Percentiles rank a stretch among this genome's conserved stretches.
Conservation (phyloP, 768 basidiomycete genomes). For the Kwoniella sp. region DNA sequence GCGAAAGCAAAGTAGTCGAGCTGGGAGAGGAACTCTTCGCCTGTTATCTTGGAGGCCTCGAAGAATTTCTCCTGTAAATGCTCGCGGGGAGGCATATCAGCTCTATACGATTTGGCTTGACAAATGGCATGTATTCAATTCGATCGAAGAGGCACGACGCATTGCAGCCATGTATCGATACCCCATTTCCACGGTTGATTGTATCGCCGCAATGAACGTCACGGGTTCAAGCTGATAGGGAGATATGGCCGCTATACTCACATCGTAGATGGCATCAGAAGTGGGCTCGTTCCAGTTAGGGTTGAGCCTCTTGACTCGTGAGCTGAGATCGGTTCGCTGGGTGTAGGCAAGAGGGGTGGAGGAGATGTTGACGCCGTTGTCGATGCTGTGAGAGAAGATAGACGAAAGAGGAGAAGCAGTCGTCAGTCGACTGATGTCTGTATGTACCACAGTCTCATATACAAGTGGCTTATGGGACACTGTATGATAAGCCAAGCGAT, state of each 20-base stretch:
- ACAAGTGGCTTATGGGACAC: too few relatives aligned
- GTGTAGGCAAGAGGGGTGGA: constrained; percentile 67
- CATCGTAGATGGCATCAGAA: constrained; percentile 72
- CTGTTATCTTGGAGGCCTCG: constrained; percentile 78
- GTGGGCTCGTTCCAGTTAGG: constrained; percentile 85
- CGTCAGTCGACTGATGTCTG: too few relatives aligned
- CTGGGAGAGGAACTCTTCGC: constrained; percentile 77
- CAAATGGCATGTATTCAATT: neutral
- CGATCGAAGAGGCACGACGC: too few relatives aligned
- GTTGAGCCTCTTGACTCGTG: constrained; percentile 80
- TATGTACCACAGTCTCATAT: too few relatives aligned
- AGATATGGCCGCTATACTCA: constrained; percentile 57
- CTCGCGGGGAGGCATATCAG: too few relatives aligned
- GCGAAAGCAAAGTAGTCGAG: constrained; percentile 81
- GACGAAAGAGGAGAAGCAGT: neutral
- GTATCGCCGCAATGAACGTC: neutral
- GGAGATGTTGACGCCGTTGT: constrained; percentile 90
- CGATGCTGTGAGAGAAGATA: constrained; percentile 69
- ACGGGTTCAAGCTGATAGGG: neutral
- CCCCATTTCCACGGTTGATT: too few relatives aligned
- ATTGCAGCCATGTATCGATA: too few relatives aligned
- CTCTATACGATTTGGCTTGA: neutral
- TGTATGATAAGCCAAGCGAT: neutral
- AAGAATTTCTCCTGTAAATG: constrained; percentile 67
- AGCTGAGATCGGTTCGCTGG: constrained; percentile 78